Percentiles rank a stretch among this genome's conserved stretches.
Conservation (phyloP, 768 basidiomycete species). For the Jaapia argillacea region DNA sequence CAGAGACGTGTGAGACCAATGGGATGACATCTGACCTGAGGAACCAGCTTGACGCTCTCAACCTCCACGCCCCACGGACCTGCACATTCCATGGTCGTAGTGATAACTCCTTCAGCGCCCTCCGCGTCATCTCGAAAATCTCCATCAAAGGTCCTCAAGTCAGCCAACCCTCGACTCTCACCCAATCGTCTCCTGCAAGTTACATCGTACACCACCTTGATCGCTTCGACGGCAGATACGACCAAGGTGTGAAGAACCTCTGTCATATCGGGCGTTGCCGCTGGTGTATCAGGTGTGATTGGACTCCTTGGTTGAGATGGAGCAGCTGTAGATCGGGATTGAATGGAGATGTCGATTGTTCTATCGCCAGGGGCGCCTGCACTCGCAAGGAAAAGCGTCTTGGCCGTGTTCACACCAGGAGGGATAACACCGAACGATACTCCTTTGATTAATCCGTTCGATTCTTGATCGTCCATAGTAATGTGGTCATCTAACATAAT, state of each 20-base stretch:
- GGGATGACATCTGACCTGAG: slow-evolving; percentile 31
- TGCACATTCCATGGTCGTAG: slow-evolving; percentile 36
- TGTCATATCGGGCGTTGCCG: slow-evolving; percentile 26
- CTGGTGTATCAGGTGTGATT: slow-evolving; percentile 8
- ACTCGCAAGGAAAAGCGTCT: slow-evolving; percentile 54
- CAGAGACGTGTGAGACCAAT: background rate
- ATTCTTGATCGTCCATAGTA: slow-evolving; percentile 48
- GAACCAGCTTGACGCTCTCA: slow-evolving; percentile 34
- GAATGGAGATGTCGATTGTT: slow-evolving; percentile 73
- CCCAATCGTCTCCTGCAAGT: slow-evolving; percentile 37
- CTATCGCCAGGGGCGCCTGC: slow-evolving; percentile 60
- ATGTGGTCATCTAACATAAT: slow-evolving; percentile 67
- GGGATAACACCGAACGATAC: slow-evolving; percentile 53
- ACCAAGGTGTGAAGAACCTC: slow-evolving; percentile 61
- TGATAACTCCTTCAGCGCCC: slow-evolving; percentile 50
- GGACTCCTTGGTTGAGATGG: slow-evolving; percentile 2
- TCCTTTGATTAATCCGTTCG: slow-evolving; percentile 66
- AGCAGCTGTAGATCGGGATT: slow-evolving; percentile 33
- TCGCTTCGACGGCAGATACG: slow-evolving; percentile 56
- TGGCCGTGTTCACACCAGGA: slow-evolving; percentile 46
- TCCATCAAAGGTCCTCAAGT: slow-evolving; percentile 43
- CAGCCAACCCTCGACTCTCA: slow-evolving; percentile 35
- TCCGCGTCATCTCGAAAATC: slow-evolving; percentile 40
- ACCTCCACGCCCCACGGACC: slow-evolving; percentile 51
- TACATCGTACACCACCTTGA: slow-evolving; percentile 44